Conservation (phyloP, 352 stramenopile genomes). For the Pythium phragmitis region DNA sequence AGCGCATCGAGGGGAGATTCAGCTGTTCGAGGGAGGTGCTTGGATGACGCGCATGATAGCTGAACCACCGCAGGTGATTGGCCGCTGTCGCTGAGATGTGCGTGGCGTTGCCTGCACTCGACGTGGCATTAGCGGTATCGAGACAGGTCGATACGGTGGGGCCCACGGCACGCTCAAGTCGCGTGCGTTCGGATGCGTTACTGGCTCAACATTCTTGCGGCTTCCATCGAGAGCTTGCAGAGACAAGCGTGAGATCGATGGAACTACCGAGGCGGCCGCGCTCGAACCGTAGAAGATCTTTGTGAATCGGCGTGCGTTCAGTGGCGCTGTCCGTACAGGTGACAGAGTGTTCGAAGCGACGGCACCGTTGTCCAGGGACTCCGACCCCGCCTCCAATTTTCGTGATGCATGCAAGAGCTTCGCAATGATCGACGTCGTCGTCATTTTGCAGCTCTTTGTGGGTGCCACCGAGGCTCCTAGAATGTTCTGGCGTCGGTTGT, state of each 20-base stretch:
- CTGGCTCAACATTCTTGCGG: neutral
- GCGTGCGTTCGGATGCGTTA: neutral
- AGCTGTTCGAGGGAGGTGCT: constrained; percentile 13
- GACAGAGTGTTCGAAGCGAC: neutral
- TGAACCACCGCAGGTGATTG: constrained; percentile 43
- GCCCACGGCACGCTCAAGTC: neutral
- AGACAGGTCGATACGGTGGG: constrained; percentile 11
- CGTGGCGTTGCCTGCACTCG: constrained; percentile 9
- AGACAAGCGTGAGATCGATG: neutral
- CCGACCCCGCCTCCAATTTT: neutral
- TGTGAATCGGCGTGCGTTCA: constrained; percentile 8
- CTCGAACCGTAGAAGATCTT: constrained; percentile 22
- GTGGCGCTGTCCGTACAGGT: neutral
- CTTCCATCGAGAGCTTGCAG: neutral
- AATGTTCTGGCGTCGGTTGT: constrained; percentile 58
- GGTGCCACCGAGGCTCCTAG: constrained; percentile 32
- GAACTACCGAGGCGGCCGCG: constrained; percentile 7
- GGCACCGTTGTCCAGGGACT: neutral
- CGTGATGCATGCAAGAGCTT: constrained; percentile 52
- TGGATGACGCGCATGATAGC: constrained; percentile 47
- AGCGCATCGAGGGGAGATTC: neutral
- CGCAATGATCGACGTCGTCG: constrained; percentile 59
- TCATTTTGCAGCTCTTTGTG: constrained; percentile 64
- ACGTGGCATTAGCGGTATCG: neutral
- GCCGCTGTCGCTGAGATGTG: constrained; percentile 17